A percentile compares a stretch with the other conserved stretches of the same genome.
These are phyloP conservation scores for Xylaria flabelliformis DNA, from an alignment of 495 filamentous ascomycete species.

Conservation along the genomic window DNA sequence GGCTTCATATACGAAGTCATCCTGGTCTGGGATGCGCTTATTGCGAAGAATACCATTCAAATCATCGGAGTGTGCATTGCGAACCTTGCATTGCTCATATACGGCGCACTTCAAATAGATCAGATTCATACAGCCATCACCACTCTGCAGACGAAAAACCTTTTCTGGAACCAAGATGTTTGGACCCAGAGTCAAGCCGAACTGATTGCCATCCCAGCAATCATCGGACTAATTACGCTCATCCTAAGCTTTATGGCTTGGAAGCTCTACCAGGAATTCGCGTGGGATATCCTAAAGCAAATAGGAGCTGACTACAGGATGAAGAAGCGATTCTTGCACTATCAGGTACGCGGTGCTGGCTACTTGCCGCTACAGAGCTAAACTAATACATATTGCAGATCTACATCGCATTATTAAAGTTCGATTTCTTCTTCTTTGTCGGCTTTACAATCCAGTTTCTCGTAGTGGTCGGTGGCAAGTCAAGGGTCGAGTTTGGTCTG, in stretches of 20 bases:
- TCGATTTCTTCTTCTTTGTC: slow-evolving; percentile 99
- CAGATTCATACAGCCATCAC: slow-evolving; percentile 78
- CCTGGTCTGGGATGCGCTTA: slow-evolving; percentile 89
- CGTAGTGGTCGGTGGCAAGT: slow-evolving; percentile 76
- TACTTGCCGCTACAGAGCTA: slow-evolving; percentile 1
- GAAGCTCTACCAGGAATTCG: slow-evolving; percentile 98
- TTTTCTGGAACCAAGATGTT: slow-evolving; percentile 49
- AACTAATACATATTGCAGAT: slow-evolving; percentile 66
- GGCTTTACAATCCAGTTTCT: slow-evolving; percentile 98
- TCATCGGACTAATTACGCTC: slow-evolving; percentile 78
- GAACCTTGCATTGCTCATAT: slow-evolving; percentile 88
- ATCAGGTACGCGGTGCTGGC: slow-evolving; percentile 72
- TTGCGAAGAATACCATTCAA: slow-evolving; percentile 97
- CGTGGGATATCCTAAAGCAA: slow-evolving; percentile 99
- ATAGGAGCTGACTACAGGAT: slow-evolving; percentile 96
- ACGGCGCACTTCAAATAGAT: slow-evolving; percentile 88
- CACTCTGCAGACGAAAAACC: slow-evolving; percentile 45
- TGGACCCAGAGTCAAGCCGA: slow-evolving; percentile 75
- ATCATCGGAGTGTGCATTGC: slow-evolving; percentile 93
- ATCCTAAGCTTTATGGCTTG: slow-evolving; percentile 79
- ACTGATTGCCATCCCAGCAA: slow-evolving; percentile 81
- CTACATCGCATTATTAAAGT: slow-evolving; percentile 96
- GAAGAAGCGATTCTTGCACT: slow-evolving; percentile 94
- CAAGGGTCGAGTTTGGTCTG: slow-evolving; percentile 77
- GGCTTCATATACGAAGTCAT: slow-evolving; percentile 91